These are phyloP conservation scores for Boletus sensibilis DNA, from an alignment of 768 basidiomycete genomes.

Conservation along the genomic window DNA sequence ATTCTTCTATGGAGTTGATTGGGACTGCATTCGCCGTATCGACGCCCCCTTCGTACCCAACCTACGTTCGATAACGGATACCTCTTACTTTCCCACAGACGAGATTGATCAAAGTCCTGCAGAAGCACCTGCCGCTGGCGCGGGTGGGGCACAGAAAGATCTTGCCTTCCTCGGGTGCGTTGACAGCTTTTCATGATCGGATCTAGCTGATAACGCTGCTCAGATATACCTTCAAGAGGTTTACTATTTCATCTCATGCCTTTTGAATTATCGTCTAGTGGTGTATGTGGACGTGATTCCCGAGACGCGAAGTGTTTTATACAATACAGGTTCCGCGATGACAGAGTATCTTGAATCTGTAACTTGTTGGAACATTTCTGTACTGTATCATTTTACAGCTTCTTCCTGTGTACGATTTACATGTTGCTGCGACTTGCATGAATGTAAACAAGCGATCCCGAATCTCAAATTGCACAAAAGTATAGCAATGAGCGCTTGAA, in stretches of 20 bases:
- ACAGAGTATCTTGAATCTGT: conserved; percentile 3
- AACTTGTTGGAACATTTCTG: background rate
- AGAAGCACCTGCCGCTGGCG: conserved; percentile 39
- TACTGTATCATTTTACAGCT: background rate
- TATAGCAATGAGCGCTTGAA: background rate
- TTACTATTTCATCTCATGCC: conserved; percentile 59
- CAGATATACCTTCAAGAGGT: conserved; percentile 81
- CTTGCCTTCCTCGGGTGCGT: conserved; percentile 66
- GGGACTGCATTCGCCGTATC: conserved; percentile 82
- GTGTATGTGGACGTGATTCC: background rate
- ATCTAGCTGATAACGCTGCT: background rate
- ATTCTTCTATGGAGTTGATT: conserved; percentile 96
- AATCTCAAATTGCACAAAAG: background rate
- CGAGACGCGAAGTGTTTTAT: background rate
- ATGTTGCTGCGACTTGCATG: background rate
- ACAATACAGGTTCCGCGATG: background rate
- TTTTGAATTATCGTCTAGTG: conserved; percentile 33
- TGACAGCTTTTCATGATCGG: background rate
- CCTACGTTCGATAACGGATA: conserved; percentile 89
- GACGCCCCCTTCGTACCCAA: conserved; percentile 97
- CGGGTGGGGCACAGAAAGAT: conserved; percentile 49
- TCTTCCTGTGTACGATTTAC: background rate
- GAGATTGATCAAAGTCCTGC: conserved; percentile 78
- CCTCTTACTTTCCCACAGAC: conserved; percentile 97
- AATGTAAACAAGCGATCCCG: background rate